Evolutionary conservation across 331 rosid genomes (phyloP).

Genomic region (Quercus phellos): DNA sequence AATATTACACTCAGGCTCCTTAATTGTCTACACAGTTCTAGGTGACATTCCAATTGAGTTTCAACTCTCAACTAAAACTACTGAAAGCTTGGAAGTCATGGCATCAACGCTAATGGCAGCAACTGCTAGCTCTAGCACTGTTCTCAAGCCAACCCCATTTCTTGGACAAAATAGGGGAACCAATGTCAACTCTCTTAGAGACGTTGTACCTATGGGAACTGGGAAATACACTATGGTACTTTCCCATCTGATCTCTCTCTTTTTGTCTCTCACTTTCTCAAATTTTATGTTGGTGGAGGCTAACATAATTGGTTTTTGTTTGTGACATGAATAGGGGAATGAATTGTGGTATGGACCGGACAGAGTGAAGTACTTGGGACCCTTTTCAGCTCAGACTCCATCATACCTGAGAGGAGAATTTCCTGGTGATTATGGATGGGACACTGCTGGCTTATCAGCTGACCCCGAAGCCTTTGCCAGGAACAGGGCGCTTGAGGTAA

Average conservation of each 20-base stretch:
- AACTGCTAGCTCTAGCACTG: constrained; percentile 52
- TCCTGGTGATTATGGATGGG: constrained; percentile 84
- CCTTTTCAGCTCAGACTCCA: constrained; percentile 77
- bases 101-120: constrained; percentile 56
- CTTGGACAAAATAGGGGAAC: constrained; percentile 54
- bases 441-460: constrained; percentile 76
- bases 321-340: constrained; percentile 40
- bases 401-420: constrained; percentile 70
- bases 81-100: constrained; percentile 28
- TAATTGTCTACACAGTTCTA: constrained; percentile 23
- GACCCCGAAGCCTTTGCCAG: constrained; percentile 83
- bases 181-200: constrained; percentile 48
- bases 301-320: constrained; percentile 17
- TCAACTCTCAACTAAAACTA: background rate
- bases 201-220: constrained; percentile 66
- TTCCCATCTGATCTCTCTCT: background rate
- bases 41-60: background rate
- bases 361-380: constrained; percentile 74
- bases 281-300: background rate
- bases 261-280: background rate
- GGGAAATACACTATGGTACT: constrained; percentile 68
- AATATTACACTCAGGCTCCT: constrained; percentile 19
- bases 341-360: constrained; percentile 79
- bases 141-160: constrained; percentile 61
- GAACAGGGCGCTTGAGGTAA: constrained; percentile 89